Conservation (phyloP, 2,329 filamentous ascomycete genomes). For the Teratosphaeria viscida region DNA sequence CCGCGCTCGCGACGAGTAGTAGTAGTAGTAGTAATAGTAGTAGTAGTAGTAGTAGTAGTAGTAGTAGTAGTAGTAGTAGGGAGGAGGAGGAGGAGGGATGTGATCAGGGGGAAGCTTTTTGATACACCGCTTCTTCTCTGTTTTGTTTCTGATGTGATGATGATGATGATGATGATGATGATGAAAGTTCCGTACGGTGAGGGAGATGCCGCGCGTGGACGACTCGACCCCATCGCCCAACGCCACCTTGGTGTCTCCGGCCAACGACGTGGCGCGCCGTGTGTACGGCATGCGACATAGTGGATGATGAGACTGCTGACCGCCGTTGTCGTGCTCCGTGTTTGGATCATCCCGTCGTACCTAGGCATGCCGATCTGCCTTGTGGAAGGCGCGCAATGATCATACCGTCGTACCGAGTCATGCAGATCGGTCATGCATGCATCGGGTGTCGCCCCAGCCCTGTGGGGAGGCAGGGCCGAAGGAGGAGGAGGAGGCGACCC, state of each 20-base stretch:
- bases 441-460: not conserved
- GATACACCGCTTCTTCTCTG: not conserved
- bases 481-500: not conserved
- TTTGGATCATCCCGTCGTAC: not conserved
- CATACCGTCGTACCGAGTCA: not conserved
- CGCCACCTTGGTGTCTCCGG: not conserved
- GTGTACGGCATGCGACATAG: not conserved
- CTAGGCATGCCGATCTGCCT: not conserved
- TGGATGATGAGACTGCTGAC: not conserved
- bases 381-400: too few relatives aligned
- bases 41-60: too few relatives aligned
- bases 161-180: too few relatives aligned
- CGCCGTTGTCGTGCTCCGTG: not conserved
- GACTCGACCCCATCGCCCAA: not conserved
- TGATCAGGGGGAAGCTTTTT: not conserved
- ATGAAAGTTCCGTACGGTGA: too few relatives aligned
- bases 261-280: not conserved
- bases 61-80: too few relatives aligned
- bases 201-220: not conserved
- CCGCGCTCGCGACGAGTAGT: not conserved
- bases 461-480: not conserved
- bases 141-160: too few relatives aligned
- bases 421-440: not conserved
- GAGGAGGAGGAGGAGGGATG: not conserved
- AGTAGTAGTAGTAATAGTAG: too few relatives aligned